phyloP scores from a whole-genome alignment of 257 asterid species.

The Ocimum tenuiflorum region DNA sequence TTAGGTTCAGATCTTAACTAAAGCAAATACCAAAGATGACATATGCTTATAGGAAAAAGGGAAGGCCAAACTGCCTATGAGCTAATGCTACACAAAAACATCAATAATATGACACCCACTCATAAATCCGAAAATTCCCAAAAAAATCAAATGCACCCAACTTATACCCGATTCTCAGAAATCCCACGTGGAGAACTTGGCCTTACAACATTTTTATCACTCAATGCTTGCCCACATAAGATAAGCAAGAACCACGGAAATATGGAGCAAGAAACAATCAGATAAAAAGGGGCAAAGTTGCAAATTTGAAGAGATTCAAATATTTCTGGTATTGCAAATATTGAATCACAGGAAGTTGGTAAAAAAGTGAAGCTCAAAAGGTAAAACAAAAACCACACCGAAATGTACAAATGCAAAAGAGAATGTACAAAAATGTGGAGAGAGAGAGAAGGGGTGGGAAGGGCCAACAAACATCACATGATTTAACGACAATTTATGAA shows the following conservation, averaged over 20 bases:
- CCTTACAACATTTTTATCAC: conserved; percentile 22
- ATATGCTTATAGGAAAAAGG: not conserved
- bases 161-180: conserved; percentile 22
- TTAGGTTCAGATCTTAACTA: conserved; percentile 30
- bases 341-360: conserved; percentile 1
- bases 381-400: not conserved
- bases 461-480: conserved; percentile 43
- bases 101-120: conserved; percentile 20
- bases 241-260: conserved; percentile 22
- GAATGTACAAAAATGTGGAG: conserved; percentile 34
- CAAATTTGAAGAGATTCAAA: not conserved
- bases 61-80: conserved; percentile 1
- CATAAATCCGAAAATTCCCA: conserved; percentile 22
- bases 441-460: conserved; percentile 8
- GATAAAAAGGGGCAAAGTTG: conserved; percentile 18
- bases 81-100: conserved; percentile 17
- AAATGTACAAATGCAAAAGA: conserved; percentile 9
- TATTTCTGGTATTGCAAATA: conserved; percentile 6
- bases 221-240: conserved; percentile 15
- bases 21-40: conserved; percentile 18
- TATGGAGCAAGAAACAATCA: not conserved
- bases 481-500: conserved; percentile 38
- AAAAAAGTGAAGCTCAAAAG: not conserved
- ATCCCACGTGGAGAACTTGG: conserved; percentile 26
- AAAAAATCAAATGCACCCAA: conserved; percentile 29